phyloP scores from a whole-genome alignment of 2,329 filamentous ascomycete genomes.

The Scolecobasidium constrictum region DNA sequence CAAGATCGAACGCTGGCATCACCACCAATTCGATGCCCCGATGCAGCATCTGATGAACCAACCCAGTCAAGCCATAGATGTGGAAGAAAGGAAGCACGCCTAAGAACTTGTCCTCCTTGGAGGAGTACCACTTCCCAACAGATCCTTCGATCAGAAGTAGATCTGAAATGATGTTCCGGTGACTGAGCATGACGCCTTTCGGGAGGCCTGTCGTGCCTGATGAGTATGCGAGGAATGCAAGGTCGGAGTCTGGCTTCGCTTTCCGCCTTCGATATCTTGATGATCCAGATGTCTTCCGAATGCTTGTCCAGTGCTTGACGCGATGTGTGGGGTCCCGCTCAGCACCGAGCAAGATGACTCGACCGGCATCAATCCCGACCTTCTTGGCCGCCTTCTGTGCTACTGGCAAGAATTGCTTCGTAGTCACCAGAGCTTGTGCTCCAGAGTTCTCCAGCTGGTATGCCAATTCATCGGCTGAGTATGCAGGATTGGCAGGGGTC shows the following conservation, averaged over 20 bases:
- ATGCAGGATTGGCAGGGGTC: conserved; percentile 81
- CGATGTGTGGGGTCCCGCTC: conserved; percentile 45
- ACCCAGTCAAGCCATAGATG: conserved; percentile 45
- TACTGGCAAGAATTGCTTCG: conserved; percentile 47
- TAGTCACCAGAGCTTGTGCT: conserved; percentile 62
- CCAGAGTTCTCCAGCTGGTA: conserved; percentile 73
- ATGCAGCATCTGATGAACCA: conserved; percentile 59
- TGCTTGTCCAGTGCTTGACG: conserved; percentile 62
- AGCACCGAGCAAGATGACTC: conserved; percentile 68
- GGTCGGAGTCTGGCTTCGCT: conserved; percentile 57
- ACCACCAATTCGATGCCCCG: conserved; percentile 58
- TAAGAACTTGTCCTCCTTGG: conserved; percentile 7
- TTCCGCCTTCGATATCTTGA: conserved; percentile 50
- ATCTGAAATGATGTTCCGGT: conserved; percentile 63
- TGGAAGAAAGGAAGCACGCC: conserved; percentile 11
- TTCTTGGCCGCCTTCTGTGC: conserved; percentile 57
- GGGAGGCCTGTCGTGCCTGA: conserved; percentile 84
- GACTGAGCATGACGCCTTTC: conserved; percentile 81
- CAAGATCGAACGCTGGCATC: conserved; percentile 71
- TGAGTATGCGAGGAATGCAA: conserved; percentile 79
- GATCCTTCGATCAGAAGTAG: conserved; percentile 49
- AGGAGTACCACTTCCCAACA: conserved; percentile 24
- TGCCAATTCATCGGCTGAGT: conserved; percentile 72
- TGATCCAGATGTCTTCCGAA: conserved; percentile 54
- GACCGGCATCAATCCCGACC: conserved; percentile 58